These are phyloP conservation scores for Intubia oerlemansii DNA, from an alignment of 2,329 filamentous ascomycete species.

Conservation along the genomic window DNA sequence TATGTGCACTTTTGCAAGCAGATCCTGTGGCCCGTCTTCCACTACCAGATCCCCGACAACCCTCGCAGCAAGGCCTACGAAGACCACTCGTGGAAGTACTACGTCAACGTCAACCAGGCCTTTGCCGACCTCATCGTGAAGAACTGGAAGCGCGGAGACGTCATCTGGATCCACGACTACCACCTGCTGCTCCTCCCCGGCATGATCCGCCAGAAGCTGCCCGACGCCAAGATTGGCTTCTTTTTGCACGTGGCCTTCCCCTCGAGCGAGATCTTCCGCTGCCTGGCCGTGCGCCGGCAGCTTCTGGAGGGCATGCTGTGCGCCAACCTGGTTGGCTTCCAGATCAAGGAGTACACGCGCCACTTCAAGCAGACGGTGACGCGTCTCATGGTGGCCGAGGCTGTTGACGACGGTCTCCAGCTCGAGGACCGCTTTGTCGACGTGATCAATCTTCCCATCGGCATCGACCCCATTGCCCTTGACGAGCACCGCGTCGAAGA, in stretches of 20 bases:
- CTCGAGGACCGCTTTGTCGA: constrained; percentile 87
- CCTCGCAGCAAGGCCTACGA: constrained; percentile 97
- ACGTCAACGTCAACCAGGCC: constrained; percentile 76
- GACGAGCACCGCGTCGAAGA: constrained; percentile 46
- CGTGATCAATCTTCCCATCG: constrained; percentile 67
- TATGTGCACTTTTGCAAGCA: constrained; percentile 96
- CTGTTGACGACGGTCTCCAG: constrained; percentile 69
- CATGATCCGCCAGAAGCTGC: constrained; percentile 77
- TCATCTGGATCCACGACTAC: constrained; percentile 92
- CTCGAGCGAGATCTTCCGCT: constrained; percentile 89
- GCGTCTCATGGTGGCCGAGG: constrained; percentile 74
- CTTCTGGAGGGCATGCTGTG: constrained; percentile 83
- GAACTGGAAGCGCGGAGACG: constrained; percentile 84
- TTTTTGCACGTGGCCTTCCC: constrained; percentile 91
- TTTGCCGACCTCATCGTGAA: constrained; percentile 81
- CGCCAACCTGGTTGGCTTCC: constrained; percentile 81
- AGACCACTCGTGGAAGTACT: constrained; percentile 92
- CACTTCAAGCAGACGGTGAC: constrained; percentile 95
- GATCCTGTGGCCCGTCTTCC: constrained; percentile 92
- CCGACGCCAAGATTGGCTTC: constrained; percentile 88
- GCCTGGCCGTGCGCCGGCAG: constrained; percentile 67
- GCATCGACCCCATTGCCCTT: constrained; percentile 67
- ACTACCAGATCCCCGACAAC: constrained; percentile 95
- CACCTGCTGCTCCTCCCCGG: constrained; percentile 73
- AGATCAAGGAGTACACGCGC: constrained; percentile 78